Base-by-base conservation (phyloP, 768 basidiomycete species). In the Aureoboletus auriporus region DNA sequence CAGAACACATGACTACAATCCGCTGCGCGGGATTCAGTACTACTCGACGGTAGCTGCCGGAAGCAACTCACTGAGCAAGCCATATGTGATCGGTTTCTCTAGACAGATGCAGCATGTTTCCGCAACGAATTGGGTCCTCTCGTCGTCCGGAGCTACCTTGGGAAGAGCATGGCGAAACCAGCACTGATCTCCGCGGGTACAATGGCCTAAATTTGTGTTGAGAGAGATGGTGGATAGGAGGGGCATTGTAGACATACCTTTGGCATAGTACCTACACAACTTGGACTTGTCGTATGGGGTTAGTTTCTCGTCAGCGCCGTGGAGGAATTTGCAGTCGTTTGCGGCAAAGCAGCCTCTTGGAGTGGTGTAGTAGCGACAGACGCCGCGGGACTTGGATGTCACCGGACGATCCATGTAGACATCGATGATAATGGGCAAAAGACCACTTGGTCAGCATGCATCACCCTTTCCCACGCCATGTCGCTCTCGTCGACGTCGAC, bases 1-100 rank as follows among this genome's bases (percentile, higher is more conserved):
- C 89, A 92, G 64, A 89, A 91, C 41, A 88, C 70, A 64, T 92
- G 89, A 52, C 76, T 83, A 61, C 89, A 92, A 29, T 80, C 82
- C 17, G 65, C 87, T 89, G 51, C 10, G 42, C 16, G 30, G 7
- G 13, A 39, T 42, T 54, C n/a, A 60, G 51, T 46, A 34, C 34
- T 30, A 29, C 30, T 49, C 8, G 31, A 51, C 8, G 29, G n/a
- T 9, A 14, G 40, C 9, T 28, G 16, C 27, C 14, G n/a, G 30
- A 16, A 30, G n/a, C 3, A 17, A 49, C 74, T 57, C 60, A 86
- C 86, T 71, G 27, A 91, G 72, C 13, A 90, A 67, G 31, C 86
- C 89, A 57, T 80, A 89, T 0, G 78, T 79, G 5, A 65, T 65
- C 10, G 89, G 87, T 56, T 74, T 81, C 59, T 91, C 89, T 51